phyloP scores from a whole-genome alignment of 148 eudicot species.

The Heliosperma pusillum region DNA sequence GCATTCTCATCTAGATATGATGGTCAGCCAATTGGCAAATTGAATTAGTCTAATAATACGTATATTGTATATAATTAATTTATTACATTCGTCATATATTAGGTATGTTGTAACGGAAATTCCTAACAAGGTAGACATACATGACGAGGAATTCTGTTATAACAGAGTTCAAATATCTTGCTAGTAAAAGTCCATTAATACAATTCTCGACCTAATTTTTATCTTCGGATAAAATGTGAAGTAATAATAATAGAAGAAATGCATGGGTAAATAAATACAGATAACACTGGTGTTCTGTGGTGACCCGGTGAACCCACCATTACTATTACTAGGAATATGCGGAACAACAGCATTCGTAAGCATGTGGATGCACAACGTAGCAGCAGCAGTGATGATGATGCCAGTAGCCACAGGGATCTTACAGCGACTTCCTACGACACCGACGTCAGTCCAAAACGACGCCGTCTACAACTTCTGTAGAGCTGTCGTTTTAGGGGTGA shows the following conservation, averaged over 20 bases:
- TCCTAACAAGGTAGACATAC: too few species aligned
- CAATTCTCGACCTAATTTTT: neutral
- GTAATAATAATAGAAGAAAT: too few species aligned
- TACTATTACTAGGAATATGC: constrained; percentile 79
- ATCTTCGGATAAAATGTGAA: neutral
- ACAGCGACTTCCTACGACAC: constrained; percentile 56
- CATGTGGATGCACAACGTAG: constrained; percentile 99
- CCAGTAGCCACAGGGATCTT: constrained; percentile 95
- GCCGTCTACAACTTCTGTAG: constrained; percentile 53
- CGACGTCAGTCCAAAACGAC: constrained; percentile 21
- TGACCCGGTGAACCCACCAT: constrained; percentile 74
- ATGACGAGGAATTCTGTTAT: too few species aligned
- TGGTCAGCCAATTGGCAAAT: neutral
- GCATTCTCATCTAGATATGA: neutral
- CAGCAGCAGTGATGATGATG: constrained; percentile 87
- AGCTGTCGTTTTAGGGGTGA: constrained; percentile 82
- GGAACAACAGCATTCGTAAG: constrained; percentile 83
- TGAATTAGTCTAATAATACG: neutral
- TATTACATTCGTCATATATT: too few species aligned
- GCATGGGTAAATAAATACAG: constrained; percentile 30
- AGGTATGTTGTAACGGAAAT: too few species aligned
- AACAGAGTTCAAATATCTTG: too few species aligned
- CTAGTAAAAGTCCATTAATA: too few species aligned
- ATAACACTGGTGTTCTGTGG: constrained; percentile 76
- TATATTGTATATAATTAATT: too few species aligned